A percentile compares a stretch with the other conserved stretches of the same genome.
Conservation (phyloP, 805 yeast genomes). For the Ogataea ramenticola region DNA sequence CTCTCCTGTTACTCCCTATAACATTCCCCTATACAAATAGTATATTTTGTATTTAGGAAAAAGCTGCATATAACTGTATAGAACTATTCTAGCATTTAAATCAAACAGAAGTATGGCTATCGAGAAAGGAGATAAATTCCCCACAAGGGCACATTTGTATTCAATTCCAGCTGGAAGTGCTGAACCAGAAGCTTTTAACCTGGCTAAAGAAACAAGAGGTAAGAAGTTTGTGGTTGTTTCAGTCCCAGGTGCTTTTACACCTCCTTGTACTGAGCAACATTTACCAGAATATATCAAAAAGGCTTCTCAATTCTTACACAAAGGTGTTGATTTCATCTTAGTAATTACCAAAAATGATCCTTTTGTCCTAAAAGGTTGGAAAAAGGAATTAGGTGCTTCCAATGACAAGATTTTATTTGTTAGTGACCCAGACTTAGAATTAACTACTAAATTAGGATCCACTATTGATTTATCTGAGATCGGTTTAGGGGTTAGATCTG, state of each 20-base stretch:
- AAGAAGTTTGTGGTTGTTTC: slow-evolving; percentile 63
- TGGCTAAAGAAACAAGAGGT: slow-evolving; percentile 24
- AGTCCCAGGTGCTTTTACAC: slow-evolving; percentile 87
- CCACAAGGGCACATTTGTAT: slow-evolving; percentile 27
- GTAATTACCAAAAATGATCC: slow-evolving; percentile 67
- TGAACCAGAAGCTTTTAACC: slow-evolving; percentile 28
- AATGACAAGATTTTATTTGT: slow-evolving; percentile 46
- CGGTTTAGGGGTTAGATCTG: slow-evolving; percentile 53
- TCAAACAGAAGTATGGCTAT: no score
- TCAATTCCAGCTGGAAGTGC: slow-evolving; percentile 26
- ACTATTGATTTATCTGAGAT: slow-evolving; percentile 43
- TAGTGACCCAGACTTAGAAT: slow-evolving; percentile 52
- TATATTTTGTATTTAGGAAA: no score
- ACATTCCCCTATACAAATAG: no score
- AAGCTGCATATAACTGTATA: no score
- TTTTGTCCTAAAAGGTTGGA: slow-evolving; percentile 68
- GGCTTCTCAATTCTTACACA: slow-evolving; percentile 41
- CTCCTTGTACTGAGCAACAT: slow-evolving; percentile 68
- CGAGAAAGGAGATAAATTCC: slow-evolving; percentile 27
- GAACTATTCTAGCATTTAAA: no score
- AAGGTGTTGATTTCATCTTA: slow-evolving; percentile 57
- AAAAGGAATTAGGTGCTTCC: slow-evolving; percentile 34
- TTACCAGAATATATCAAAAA: slow-evolving; percentile 58
- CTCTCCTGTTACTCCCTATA: no score
- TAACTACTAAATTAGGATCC: slow-evolving; percentile 54